phyloP scores from a whole-genome alignment of 192 early-diverging fungal genomes.

The Backusella westeae region DNA sequence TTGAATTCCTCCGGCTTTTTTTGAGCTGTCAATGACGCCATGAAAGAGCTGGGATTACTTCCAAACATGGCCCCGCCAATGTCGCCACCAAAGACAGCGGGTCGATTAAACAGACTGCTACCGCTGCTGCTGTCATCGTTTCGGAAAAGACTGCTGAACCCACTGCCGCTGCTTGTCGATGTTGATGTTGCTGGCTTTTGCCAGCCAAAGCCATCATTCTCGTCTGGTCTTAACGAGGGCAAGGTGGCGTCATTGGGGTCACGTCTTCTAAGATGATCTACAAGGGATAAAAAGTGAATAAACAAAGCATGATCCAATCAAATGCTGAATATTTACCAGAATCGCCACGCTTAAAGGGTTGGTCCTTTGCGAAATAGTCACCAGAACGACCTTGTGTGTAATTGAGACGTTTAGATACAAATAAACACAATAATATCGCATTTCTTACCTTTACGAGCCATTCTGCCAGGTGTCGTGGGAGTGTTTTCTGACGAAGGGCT shows the following conservation, averaged over 20 bases:
- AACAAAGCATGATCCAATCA: background rate
- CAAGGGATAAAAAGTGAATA: background rate
- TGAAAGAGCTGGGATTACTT: background rate
- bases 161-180: background rate
- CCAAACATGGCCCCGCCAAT: background rate
- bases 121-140: background rate
- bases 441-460: slow-evolving; percentile 13
- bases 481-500: slow-evolving; percentile 20
- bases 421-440: too few species aligned
- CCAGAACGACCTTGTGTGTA: slow-evolving; percentile 6
- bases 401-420: background rate
- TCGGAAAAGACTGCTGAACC: background rate
- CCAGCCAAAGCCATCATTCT: background rate
- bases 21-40: background rate
- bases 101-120: background rate
- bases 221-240: background rate
- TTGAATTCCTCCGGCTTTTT: slow-evolving; percentile 37
- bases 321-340: background rate
- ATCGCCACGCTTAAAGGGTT: slow-evolving; percentile 1
- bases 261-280: slow-evolving; percentile 5
- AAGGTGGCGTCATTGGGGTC: background rate
- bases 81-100: background rate
- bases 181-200: background rate
- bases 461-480: background rate
- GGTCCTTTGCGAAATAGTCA: slow-evolving; percentile 15